Percentiles rank a stretch among this genome's conserved stretches.
Conservation (phyloP, 2,329 filamentous ascomycete species). For the Acarospora socialis region DNA sequence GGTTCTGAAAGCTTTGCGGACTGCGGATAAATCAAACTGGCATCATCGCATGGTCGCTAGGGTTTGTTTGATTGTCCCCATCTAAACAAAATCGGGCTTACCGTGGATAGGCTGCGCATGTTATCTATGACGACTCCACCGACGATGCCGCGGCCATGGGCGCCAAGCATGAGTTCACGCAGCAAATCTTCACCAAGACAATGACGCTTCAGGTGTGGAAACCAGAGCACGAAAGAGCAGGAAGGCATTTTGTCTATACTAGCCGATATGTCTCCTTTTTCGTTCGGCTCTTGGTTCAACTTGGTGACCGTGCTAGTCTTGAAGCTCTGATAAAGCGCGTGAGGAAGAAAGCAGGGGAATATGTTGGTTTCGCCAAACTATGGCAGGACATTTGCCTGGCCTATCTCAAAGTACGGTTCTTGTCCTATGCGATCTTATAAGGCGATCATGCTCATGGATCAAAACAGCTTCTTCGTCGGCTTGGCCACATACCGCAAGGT, state of each 20-base stretch:
- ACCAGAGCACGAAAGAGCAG: constrained; percentile 70
- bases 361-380: constrained; percentile 46
- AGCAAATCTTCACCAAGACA: constrained; percentile 82
- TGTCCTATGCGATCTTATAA: constrained; percentile 16
- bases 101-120: constrained; percentile 36
- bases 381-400: constrained; percentile 47
- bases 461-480: constrained; percentile 38
- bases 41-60: constrained; percentile 82
- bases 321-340: constrained; percentile 68
- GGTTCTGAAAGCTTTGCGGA: constrained; percentile 42
- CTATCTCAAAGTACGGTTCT: constrained; percentile 35
- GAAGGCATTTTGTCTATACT: constrained; percentile 84
- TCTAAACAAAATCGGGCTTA: constrained; percentile 23
- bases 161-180: constrained; percentile 65
- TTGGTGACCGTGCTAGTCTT: constrained; percentile 60
- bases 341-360: constrained; percentile 66
- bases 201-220: constrained; percentile 95
- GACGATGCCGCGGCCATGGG: constrained; percentile 38
- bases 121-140: constrained; percentile 43
- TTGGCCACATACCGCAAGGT: constrained; percentile 42
- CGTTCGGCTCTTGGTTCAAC: constrained; percentile 55
- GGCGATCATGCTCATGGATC: too few species aligned
- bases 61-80: constrained; percentile 26
- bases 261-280: constrained; percentile 76
- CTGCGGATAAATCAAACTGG: constrained; percentile 85